Evolutionary conservation across 768 basidiomycete genomes (phyloP).

Genomic region (Lyophyllum atratum): DNA sequence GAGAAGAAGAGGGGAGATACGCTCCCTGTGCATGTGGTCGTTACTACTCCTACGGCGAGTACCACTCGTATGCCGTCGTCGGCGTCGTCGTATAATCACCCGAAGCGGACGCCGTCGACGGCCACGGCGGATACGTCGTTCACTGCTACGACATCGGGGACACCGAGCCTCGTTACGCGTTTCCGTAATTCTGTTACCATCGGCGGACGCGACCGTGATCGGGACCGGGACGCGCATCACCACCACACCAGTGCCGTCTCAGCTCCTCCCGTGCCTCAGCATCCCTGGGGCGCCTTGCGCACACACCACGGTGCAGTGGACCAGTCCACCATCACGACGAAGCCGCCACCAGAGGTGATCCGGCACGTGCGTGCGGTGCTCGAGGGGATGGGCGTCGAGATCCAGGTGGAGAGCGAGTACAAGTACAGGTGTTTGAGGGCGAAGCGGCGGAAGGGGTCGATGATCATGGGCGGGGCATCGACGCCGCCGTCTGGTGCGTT

Average conservation of each 20-base stretch:
- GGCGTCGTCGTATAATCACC: conserved; percentile 30
- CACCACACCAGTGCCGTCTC: conserved; percentile 23
- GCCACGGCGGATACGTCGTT: conserved; percentile 43
- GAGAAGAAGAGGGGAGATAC: conserved; percentile 9
- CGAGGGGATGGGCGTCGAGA: conserved; percentile 87
- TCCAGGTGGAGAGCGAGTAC: conserved; percentile 86
- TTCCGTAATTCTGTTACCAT: conserved; percentile 54
- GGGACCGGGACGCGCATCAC: conserved; percentile 20
- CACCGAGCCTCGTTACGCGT: conserved; percentile 46
- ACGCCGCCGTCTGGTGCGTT: conserved; percentile 26
- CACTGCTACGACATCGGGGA: conserved; percentile 18
- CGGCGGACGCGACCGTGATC: conserved; percentile 25
- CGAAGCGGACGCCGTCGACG: conserved; percentile 45
- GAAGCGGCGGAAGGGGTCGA: conserved; percentile 65
- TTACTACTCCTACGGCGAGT: conserved; percentile 37
- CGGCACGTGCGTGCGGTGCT: conserved; percentile 80
- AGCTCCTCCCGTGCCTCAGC: conserved; percentile 5
- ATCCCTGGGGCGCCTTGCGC: conserved; percentile 55
- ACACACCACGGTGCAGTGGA: conserved; percentile 94
- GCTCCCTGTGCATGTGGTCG: conserved; percentile 39
- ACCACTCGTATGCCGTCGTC: conserved; percentile 24
- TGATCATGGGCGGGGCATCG: conserved; percentile 42
- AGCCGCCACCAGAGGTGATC: conserved; percentile 85
- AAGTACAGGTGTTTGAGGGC: conserved; percentile 84
- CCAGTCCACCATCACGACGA: conserved; percentile 83